Conservation (phyloP, 192 early-diverging fungal genomes). For the Dissophora ornata region DNA sequence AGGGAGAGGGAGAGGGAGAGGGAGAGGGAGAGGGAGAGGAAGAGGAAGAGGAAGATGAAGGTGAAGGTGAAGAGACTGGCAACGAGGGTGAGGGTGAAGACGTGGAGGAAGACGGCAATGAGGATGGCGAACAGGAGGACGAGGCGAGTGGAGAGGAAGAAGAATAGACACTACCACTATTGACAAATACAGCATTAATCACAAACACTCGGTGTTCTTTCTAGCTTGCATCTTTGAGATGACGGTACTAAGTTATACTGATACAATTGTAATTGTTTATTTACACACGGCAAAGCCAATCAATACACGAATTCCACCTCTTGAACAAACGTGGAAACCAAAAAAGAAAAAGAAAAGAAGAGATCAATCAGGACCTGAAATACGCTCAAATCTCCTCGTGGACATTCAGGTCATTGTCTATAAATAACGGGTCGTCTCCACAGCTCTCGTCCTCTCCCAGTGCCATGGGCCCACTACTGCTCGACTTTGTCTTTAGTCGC, state of each 20-base stretch:
- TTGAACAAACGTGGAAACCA: no score
- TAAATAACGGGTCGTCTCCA: conserved; percentile 52
- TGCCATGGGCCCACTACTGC: not conserved
- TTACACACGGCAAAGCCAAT: no score
- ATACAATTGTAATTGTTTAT: no score
- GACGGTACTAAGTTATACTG: no score
- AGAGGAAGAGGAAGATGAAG: not conserved
- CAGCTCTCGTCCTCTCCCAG: conserved; percentile 41
- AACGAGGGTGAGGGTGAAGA: conserved; percentile 8
- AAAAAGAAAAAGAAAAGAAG: not conserved
- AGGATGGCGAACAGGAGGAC: not conserved
- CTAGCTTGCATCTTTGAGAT: no score
- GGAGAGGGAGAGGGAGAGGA: conserved; percentile 1
- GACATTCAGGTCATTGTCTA: conserved; percentile 48
- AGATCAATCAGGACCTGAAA: not conserved
- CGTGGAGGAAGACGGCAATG: conserved; percentile 7
- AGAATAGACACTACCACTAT: no score
- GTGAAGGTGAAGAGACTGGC: conserved; percentile 1
- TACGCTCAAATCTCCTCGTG: conserved; percentile 29
- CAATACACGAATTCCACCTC: no score
- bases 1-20: conserved; percentile 1
- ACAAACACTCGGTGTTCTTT: no score
- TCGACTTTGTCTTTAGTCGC: not conserved
- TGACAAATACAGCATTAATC: no score
- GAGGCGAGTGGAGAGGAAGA: conserved; percentile 4